phyloP scores from a whole-genome alignment of 108 stramenopile species.

The Cyclotella choctawhatcheeana region DNA sequence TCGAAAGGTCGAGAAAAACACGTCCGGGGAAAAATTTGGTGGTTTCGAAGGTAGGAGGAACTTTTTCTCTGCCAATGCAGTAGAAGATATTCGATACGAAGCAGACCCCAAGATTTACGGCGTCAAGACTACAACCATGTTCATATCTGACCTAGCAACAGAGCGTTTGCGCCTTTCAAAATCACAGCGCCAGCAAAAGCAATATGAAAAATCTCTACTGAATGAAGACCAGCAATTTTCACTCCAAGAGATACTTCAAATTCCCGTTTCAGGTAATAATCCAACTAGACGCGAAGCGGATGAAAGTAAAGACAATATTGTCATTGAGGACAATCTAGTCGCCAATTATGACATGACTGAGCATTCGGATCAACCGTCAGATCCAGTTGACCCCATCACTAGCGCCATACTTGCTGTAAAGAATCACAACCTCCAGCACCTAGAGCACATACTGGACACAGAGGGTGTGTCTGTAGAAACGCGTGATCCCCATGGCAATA shows the following conservation, averaged over 20 bases:
- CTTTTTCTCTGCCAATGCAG: conserved; percentile 72
- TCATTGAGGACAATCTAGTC: conserved; percentile 19
- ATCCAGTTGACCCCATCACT: conserved; percentile 52
- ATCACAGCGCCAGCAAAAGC: conserved; percentile 35
- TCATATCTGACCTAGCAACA: conserved; percentile 66
- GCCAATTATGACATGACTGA: conserved; percentile 23
- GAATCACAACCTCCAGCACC: conserved; percentile 57
- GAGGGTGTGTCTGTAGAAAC: conserved; percentile 73
- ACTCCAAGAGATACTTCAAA: conserved; percentile 54
- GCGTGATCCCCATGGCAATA: conserved; percentile 79
- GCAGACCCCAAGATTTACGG: conserved; percentile 60
- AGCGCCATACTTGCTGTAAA: conserved; percentile 68
- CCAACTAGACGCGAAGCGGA: background rate
- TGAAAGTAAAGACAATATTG: background rate
- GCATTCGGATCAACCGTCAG: background rate
- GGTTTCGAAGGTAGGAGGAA: conserved; percentile 62
- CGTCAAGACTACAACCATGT: conserved; percentile 59
- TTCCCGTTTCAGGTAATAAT: conserved; percentile 29
- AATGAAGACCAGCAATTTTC: conserved; percentile 36
- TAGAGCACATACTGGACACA: conserved; percentile 52
- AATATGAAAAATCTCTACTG: conserved; percentile 46
- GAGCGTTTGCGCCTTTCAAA: conserved; percentile 58
- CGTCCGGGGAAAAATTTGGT: conserved; percentile 19
- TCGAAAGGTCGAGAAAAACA: conserved; percentile 39
- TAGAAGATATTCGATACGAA: conserved; percentile 58